Conservation (phyloP, 768 basidiomycete species). For the Clitopilus passeckerianus region DNA sequence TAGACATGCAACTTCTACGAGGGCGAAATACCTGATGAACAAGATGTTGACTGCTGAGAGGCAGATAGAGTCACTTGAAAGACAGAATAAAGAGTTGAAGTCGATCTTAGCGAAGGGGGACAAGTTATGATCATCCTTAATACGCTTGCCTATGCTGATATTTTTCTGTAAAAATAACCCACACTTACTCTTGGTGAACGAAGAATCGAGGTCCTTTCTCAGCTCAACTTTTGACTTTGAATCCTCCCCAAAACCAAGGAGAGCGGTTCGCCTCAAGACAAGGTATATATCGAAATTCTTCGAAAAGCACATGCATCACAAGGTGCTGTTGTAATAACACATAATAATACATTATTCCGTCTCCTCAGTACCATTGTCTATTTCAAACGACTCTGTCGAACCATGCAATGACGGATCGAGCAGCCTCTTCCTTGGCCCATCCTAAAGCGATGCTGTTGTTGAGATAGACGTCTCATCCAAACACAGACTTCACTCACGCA, state of each 20-base stretch:
- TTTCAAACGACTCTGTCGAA: conserved; percentile 40
- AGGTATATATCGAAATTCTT: background rate
- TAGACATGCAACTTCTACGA: conserved; percentile 46
- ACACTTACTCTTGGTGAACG: too few species aligned
- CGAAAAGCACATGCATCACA: background rate
- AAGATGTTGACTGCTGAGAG: conserved; percentile 70
- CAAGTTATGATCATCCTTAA: background rate
- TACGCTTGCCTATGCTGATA: background rate
- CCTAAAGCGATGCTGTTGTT: conserved; percentile 24
- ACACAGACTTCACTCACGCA: conserved; percentile 21
- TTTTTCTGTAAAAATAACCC: too few species aligned
- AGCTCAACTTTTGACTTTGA: too few species aligned
- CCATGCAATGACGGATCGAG: conserved; percentile 44
- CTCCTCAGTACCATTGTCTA: too few species aligned
- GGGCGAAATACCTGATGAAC: conserved; percentile 63
- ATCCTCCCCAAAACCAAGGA: too few species aligned
- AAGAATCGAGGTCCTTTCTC: too few species aligned
- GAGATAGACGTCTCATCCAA: background rate
- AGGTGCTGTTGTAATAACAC: background rate
- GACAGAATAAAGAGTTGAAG: conserved; percentile 65
- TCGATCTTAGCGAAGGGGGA: conserved; percentile 40
- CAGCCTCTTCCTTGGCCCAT: conserved; percentile 59
- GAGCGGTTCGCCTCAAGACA: background rate
- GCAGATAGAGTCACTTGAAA: conserved; percentile 69
- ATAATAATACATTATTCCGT: too few species aligned